Evolutionary conservation across 208 protist species (phyloP).

Genomic region (Wallacemonas rigidus): DNA sequence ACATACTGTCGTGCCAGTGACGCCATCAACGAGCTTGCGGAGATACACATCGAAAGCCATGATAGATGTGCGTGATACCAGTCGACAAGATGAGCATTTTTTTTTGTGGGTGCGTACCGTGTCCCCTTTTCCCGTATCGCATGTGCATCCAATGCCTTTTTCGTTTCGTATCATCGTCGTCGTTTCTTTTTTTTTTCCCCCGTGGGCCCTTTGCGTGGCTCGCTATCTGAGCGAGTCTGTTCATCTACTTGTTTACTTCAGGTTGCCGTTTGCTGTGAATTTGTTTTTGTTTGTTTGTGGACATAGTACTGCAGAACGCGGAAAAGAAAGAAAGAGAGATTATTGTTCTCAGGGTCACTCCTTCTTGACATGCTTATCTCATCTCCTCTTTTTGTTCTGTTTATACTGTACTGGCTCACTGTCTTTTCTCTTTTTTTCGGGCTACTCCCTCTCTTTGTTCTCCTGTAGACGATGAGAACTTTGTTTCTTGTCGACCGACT

Average conservation of each 20-base stretch:
- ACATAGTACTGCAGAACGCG: conserved; percentile 10
- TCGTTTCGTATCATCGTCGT: background rate
- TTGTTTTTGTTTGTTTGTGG: too few relatives aligned
- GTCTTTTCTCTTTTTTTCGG: background rate
- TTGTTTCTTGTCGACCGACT: background rate
- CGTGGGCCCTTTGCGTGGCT: too few relatives aligned
- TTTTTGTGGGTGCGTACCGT: too few relatives aligned
- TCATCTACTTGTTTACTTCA: too few relatives aligned
- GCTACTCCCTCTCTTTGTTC: conserved; percentile 4
- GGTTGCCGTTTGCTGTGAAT: too few relatives aligned
- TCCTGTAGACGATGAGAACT: conserved; percentile 11
- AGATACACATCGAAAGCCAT: too few relatives aligned
- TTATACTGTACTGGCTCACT: background rate
- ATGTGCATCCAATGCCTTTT: conserved; percentile 1
- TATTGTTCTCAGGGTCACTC: background rate
- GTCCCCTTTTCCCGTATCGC: too few relatives aligned
- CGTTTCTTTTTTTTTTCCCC: background rate
- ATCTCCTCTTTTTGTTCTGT: background rate
- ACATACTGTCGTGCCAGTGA: too few relatives aligned
- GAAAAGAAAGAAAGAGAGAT: conserved; percentile 10
- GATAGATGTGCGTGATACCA: too few relatives aligned
- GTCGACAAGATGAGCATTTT: too few relatives aligned
- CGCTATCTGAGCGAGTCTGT: too few relatives aligned
- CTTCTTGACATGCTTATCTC: background rate
- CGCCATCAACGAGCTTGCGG: too few relatives aligned